Percentiles rank a stretch among this genome's conserved stretches.
These are phyloP conservation scores for Geotrichum australiense DNA, from an alignment of 1,139 yeast species.

Conservation along the genomic window DNA sequence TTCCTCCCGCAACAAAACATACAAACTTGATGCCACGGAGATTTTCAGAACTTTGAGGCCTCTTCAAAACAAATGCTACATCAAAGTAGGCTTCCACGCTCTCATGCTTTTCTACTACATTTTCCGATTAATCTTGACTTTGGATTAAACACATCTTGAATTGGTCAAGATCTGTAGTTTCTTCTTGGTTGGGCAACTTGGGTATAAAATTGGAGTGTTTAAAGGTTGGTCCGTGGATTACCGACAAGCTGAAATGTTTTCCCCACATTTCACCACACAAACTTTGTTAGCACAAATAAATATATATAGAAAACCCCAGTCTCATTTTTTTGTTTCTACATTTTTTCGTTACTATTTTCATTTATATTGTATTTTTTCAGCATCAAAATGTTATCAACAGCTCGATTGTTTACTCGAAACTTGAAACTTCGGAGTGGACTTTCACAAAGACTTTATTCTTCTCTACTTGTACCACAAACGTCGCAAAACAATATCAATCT, in stretches of 20 bases:
- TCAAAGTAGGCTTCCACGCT: conserved; percentile 81
- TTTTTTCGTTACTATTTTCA: too few species aligned
- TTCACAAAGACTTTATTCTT: conserved; percentile 6
- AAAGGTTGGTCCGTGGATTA: conserved; percentile 1
- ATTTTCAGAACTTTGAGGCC: conserved; percentile 84
- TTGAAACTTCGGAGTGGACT: too few species aligned
- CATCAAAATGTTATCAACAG: too few species aligned
- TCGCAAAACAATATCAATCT: conserved; percentile 25
- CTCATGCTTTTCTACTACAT: conserved; percentile 85
- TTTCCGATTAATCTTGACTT: conserved; percentile 67
- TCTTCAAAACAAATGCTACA: conserved; percentile 81
- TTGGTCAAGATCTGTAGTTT: too few species aligned
- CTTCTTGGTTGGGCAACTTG: too few species aligned
- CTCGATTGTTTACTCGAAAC: too few species aligned
- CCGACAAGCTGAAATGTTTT: conserved; percentile 2
- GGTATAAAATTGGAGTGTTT: too few species aligned
- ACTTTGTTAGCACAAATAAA: too few species aligned
- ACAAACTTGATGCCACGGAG: conserved; percentile 86
- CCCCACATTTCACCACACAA: conserved; percentile 3
- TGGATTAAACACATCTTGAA: conserved; percentile 6
- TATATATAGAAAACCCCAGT: too few species aligned
- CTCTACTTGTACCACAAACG: conserved; percentile 19
- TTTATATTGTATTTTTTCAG: too few species aligned
- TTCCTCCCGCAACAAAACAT: conserved; percentile 46
- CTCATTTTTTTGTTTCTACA: too few species aligned